Percentiles rank a stretch among this genome's conserved stretches.
These are phyloP conservation scores for Colletotrichum plurivorum DNA, from an alignment of 2,329 filamentous ascomycete species.

Conservation along the genomic window DNA sequence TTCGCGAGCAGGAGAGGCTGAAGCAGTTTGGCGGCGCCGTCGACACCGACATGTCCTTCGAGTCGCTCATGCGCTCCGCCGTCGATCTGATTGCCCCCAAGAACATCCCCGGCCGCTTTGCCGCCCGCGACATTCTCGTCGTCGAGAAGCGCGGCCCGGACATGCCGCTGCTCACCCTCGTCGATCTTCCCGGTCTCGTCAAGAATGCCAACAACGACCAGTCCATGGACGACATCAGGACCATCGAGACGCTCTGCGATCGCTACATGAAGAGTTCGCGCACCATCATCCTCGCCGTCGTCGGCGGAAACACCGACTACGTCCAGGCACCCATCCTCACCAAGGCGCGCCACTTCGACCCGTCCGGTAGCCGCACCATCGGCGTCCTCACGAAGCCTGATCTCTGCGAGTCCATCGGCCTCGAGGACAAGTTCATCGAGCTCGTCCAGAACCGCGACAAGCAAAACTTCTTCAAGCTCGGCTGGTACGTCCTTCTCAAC, in stretches of 20 bases:
- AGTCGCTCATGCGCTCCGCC: slow-evolving; percentile 65
- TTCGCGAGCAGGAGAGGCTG: slow-evolving; percentile 62
- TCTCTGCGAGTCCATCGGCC: slow-evolving; percentile 65
- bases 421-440: slow-evolving; percentile 69
- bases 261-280: slow-evolving; percentile 69
- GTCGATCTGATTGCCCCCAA: slow-evolving; percentile 65
- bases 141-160: slow-evolving; percentile 72
- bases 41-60: slow-evolving; percentile 60
- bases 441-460: slow-evolving; percentile 65
- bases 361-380: slow-evolving; percentile 63
- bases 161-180: slow-evolving; percentile 71
- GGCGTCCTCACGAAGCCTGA: slow-evolving; percentile 68
- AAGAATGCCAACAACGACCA: slow-evolving; percentile 67
- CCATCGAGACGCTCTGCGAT: slow-evolving; percentile 66
- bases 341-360: slow-evolving; percentile 66
- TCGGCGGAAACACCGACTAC: slow-evolving; percentile 69
- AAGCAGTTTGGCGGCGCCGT: slow-evolving; percentile 64
- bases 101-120: slow-evolving; percentile 65
- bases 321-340: slow-evolving; percentile 66
- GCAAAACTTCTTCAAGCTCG: slow-evolving; percentile 65
- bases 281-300: slow-evolving; percentile 69
- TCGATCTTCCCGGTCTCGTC: slow-evolving; percentile 73
- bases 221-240: slow-evolving; percentile 65
- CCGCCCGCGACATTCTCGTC: slow-evolving; percentile 67
- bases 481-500: slow-evolving; percentile 67